phyloP scores from a whole-genome alignment of 148 eudicot genomes.

The Rhododendron molle region DNA sequence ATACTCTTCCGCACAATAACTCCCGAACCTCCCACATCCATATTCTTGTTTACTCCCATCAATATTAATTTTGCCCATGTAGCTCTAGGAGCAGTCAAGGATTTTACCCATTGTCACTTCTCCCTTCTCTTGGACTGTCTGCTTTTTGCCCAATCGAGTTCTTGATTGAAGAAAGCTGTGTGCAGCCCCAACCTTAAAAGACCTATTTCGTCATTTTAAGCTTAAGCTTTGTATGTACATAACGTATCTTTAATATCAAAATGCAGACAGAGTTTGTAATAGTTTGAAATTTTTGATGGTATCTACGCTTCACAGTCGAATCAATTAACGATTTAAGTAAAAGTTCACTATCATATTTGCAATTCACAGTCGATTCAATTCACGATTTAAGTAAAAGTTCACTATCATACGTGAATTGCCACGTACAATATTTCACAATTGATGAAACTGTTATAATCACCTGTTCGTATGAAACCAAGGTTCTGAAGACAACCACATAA shows the following conservation, averaged over 20 bases:
- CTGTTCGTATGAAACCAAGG: constrained; percentile 85
- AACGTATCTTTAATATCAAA: background rate
- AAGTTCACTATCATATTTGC: background rate
- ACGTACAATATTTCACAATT: background rate
- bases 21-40: background rate
- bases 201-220: background rate
- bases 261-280: background rate
- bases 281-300: background rate
- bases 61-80: background rate
- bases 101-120: background rate
- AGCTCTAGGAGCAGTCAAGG: background rate
- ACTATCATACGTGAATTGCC: background rate
- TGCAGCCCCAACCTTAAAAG: background rate
- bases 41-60: background rate
- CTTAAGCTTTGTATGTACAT: background rate
- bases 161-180: background rate
- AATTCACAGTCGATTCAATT: background rate
- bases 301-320: background rate
- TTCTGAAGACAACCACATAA: constrained; percentile 78
- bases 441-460: constrained; percentile 25
- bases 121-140: background rate
- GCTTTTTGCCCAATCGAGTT: background rate
- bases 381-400: background rate
- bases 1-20: background rate
- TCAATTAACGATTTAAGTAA: background rate